A percentile compares a stretch with the other conserved stretches of the same genome.
These are phyloP conservation scores for Setaria viridis DNA, from an alignment of 202 grass and related monocot species.

Conservation along the genomic window DNA sequence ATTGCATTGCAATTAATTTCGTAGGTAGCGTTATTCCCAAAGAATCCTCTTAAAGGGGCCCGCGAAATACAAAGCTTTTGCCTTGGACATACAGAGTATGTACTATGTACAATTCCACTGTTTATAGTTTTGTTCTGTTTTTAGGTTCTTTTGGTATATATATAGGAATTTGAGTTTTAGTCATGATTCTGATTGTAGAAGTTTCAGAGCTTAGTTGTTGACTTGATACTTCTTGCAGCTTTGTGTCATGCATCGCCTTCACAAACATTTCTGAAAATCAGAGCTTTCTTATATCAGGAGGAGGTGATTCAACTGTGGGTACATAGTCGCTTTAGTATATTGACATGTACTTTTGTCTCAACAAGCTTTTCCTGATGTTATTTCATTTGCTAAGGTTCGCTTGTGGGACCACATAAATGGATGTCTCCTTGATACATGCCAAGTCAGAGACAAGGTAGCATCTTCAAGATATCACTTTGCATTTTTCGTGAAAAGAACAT, in stretches of 20 bases:
- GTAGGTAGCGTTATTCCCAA: constrained; percentile 80
- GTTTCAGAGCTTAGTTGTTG: constrained; percentile 3
- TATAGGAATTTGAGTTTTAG: background rate
- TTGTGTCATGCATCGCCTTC: constrained; percentile 88
- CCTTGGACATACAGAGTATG: constrained; percentile 96
- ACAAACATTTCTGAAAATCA: constrained; percentile 44
- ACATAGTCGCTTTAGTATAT: constrained; percentile 36
- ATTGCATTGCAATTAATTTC: constrained; percentile 29
- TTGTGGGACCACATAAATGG: constrained; percentile 90
- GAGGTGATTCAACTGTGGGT: constrained; percentile 95
- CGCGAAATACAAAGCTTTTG: constrained; percentile 97
- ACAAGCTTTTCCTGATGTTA: constrained; percentile 35
- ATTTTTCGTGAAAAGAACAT: constrained; percentile 5
- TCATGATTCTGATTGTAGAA: background rate
- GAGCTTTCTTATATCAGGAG: constrained; percentile 81
- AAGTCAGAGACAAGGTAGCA: constrained; percentile 75
- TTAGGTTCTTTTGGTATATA: constrained; percentile 13
- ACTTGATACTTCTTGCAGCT: constrained; percentile 54
- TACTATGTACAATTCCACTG: constrained; percentile 23
- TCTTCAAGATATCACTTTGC: background rate
- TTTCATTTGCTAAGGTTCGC: constrained; percentile 66
- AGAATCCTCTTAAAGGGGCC: constrained; percentile 64
- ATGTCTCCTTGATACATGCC: constrained; percentile 76
- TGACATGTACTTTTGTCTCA: constrained; percentile 18
- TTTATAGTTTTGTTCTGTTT: constrained; percentile 23